phyloP scores from a whole-genome alignment of 176 grass and related monocot species.

The Oryza coarctata region DNA sequence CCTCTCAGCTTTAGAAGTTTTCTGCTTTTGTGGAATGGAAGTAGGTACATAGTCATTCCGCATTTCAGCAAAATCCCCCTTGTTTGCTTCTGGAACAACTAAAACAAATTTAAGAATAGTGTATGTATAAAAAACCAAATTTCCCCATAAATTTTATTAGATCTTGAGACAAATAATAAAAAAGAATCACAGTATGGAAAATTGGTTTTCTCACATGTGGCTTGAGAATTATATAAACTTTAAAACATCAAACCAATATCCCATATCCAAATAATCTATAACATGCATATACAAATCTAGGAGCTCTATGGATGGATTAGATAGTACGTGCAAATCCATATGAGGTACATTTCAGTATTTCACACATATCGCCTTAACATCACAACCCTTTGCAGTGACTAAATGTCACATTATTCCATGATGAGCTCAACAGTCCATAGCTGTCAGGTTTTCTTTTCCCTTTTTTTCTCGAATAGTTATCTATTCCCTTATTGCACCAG shows the following conservation, averaged over 20 bases:
- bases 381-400: too few relatives aligned
- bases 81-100: conserved; percentile 65
- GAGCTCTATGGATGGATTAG: not conserved
- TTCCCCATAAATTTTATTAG: not conserved
- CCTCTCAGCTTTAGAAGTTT: conserved; percentile 61
- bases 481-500: not conserved
- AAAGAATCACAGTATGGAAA: not conserved
- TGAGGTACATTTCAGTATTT: too few relatives aligned
- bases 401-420: not conserved
- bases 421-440: not conserved
- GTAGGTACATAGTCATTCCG: conserved; percentile 27
- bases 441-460: not conserved
- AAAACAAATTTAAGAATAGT: not conserved
- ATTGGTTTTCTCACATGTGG: not conserved
- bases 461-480: too few relatives aligned
- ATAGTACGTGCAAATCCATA: not conserved
- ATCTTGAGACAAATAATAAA: conserved; percentile 17
- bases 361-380: too few relatives aligned
- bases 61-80: conserved; percentile 36
- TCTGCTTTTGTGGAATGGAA: conserved; percentile 57
- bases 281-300: not conserved
- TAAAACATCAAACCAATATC: not conserved
- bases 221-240: not conserved
- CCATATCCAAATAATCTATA: not conserved
- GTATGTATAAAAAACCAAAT: not conserved